Conservation (phyloP, 1,139 yeast species). For the Sugiyamaella japonica region DNA sequence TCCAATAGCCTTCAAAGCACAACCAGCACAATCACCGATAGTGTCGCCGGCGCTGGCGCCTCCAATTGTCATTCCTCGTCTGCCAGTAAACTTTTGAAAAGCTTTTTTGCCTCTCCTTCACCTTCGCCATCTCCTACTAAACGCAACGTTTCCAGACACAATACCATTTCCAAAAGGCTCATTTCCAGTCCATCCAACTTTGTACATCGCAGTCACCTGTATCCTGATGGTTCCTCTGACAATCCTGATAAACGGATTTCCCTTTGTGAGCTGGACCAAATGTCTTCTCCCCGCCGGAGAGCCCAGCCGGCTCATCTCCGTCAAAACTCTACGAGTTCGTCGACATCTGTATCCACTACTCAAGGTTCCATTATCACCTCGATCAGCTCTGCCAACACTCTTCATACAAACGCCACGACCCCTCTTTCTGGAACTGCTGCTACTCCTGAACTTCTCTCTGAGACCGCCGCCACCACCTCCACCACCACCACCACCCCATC, state of each 20-base stretch:
- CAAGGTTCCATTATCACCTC: constrained; percentile 13
- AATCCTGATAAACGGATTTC: constrained; percentile 4
- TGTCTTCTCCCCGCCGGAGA: not conserved
- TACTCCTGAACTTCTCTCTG: not conserved
- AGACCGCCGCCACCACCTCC: not conserved
- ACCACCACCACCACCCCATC: constrained; percentile 3
- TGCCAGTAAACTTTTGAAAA: constrained; percentile 17
- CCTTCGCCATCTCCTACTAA: constrained; percentile 5
- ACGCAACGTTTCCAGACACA: constrained; percentile 5
- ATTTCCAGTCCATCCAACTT: constrained; percentile 34
- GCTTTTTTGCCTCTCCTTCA: constrained; percentile 18
- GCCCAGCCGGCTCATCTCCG: constrained; percentile 9
- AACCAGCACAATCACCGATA: constrained; percentile 3
- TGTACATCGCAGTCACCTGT: constrained; percentile 33
- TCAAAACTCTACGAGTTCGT: constrained; percentile 9
- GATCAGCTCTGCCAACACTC: constrained; percentile 7
- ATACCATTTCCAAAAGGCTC: constrained; percentile 14
- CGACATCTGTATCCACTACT: constrained; percentile 10
- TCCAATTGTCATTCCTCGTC: constrained; percentile 6
- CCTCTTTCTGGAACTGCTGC: not conserved
- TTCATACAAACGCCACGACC: constrained; percentile 11
- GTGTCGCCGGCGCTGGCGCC: not conserved
- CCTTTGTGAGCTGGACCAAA: not conserved
- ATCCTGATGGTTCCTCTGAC: constrained; percentile 21
- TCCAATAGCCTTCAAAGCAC: constrained; percentile 8